A percentile compares a stretch with the other conserved stretches of the same genome.
phyloP scores from a whole-genome alignment of 2,329 filamentous ascomycete genomes.

The Arthrocladium fulminans region DNA sequence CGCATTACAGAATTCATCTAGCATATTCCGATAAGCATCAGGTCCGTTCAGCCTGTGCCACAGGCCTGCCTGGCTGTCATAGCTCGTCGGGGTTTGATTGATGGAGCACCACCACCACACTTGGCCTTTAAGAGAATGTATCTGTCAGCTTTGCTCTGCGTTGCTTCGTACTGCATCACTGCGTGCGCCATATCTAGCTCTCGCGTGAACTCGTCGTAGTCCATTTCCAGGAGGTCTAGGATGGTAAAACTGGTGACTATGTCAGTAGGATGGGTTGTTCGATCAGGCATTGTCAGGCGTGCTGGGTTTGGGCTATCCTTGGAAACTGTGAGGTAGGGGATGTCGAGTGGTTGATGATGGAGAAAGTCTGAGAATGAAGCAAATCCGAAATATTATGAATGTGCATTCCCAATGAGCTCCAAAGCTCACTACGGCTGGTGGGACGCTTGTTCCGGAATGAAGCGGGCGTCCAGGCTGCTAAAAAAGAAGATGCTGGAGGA shows the following conservation, averaged over 20 bases:
- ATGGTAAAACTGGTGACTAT: neutral
- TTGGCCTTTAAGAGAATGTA: neutral
- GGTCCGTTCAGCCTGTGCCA: neutral
- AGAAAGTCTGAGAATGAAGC: no score
- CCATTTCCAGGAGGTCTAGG: neutral
- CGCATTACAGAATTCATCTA: neutral
- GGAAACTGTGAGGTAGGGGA: neutral
- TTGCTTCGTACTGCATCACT: neutral
- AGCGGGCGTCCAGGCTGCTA: no score
- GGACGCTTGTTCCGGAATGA: neutral
- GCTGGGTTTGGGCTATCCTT: neutral
- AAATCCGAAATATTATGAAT: no score
- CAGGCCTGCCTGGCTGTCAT: neutral
- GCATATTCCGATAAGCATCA: neutral
- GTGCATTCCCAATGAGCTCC: no score
- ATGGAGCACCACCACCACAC: slow-evolving; percentile 1
- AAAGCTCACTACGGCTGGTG: no score
- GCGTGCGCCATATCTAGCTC: neutral
- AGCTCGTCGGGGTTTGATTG: neutral
- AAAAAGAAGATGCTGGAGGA: neutral
- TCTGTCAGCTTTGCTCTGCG: neutral
- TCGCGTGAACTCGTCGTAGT: neutral
- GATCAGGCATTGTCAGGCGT: neutral
- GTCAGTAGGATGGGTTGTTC: neutral
- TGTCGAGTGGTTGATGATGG: no score